These are phyloP conservation scores for Xerocomus spinulosus DNA, from an alignment of 768 basidiomycete genomes.

Conservation along the genomic window DNA sequence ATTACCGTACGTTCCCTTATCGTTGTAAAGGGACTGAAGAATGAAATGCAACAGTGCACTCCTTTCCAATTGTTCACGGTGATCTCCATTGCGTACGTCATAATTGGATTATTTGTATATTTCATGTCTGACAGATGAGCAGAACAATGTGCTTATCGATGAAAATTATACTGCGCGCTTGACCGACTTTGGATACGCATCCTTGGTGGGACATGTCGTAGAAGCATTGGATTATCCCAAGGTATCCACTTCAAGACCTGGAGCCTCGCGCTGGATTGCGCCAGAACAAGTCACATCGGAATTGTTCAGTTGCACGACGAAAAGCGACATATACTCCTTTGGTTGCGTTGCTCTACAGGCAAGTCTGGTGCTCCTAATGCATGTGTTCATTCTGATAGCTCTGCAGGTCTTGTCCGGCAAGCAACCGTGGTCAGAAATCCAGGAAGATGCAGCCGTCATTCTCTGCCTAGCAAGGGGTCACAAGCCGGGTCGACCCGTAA, in stretches of 20 bases:
- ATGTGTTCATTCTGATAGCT: not conserved
- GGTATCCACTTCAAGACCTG: too few species aligned
- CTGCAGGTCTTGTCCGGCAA: not conserved
- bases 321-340: conserved; percentile 10
- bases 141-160: not conserved
- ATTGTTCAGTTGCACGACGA: not conserved
- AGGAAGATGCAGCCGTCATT: too few species aligned
- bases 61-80: not conserved
- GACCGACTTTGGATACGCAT: not conserved
- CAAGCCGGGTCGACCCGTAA: not conserved
- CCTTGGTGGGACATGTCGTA: too few species aligned
- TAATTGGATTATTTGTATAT: not conserved
- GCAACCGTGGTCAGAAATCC: too few species aligned
- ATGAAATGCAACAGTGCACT: not conserved
- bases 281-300: conserved; percentile 27
- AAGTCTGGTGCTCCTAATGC: conserved; percentile 7
- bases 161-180: not conserved
- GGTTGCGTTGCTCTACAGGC: conserved; percentile 26
- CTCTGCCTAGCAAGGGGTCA: not conserved
- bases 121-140: not conserved
- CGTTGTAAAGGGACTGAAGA: not conserved
- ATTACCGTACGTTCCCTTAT: not conserved
- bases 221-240: too few species aligned
- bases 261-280: not conserved
- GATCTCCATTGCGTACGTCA: not conserved